Evolutionary conservation across 106 monocot genomes (phyloP).

Genomic region (Apostasia ramifera): DNA sequence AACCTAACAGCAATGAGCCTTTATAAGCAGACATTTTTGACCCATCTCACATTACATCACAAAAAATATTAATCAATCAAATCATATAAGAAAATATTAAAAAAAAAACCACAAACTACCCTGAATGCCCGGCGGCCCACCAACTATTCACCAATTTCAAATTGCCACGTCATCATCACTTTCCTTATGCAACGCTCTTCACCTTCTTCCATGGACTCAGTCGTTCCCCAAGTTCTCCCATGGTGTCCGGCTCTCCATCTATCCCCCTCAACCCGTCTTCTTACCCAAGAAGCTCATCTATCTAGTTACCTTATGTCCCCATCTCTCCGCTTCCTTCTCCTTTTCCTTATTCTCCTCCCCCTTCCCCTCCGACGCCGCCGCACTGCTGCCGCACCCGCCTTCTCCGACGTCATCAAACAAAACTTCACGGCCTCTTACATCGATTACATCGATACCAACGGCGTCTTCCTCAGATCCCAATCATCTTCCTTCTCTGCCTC

Average conservation of each 20-base stretch:
- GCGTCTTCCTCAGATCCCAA: conserved; percentile 51
- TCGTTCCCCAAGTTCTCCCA: background rate
- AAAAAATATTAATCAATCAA: no score
- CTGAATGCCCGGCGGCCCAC: no score
- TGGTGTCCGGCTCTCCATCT: background rate
- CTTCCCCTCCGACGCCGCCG: background rate
- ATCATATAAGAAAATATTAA: no score
- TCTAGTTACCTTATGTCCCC: background rate
- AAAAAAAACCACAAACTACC: no score
- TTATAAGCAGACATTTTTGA: no score
- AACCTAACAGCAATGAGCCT: no score
- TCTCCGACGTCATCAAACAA: conserved; percentile 34
- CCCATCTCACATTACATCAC: no score
- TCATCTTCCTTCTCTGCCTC: conserved; percentile 26
- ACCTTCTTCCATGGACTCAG: background rate
- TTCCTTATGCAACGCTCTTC: no score
- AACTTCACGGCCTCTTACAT: conserved; percentile 46
- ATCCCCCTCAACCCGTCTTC: background rate
- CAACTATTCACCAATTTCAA: no score
- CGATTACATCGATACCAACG: conserved; percentile 33
- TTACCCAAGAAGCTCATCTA: background rate
- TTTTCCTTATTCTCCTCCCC: conserved; percentile 21
- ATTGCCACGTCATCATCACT: no score
- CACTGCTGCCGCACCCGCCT: conserved; percentile 15
- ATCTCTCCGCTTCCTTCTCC: conserved; percentile 9